These are phyloP conservation scores for Hymenoscyphus linearis DNA, from an alignment of 2,329 filamentous ascomycete species.

Conservation along the genomic window DNA sequence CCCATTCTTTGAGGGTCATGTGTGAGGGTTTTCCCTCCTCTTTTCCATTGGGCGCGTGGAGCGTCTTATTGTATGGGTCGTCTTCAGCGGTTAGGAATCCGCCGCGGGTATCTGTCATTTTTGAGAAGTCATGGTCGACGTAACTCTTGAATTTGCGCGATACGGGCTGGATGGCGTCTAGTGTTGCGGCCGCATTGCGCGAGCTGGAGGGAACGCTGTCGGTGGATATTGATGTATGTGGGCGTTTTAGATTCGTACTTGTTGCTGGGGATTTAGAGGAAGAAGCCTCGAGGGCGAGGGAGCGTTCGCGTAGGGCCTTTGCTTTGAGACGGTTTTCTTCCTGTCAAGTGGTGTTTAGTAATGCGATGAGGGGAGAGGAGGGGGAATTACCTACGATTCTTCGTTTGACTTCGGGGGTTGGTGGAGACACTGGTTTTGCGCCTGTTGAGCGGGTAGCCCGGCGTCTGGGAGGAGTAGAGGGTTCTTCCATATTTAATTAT, in stretches of 20 bases:
- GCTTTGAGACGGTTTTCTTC: constrained; percentile 84
- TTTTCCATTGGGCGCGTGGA: constrained; percentile 52
- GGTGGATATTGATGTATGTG: constrained; percentile 58
- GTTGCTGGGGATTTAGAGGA: constrained; percentile 43
- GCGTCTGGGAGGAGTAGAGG: constrained; percentile 19
- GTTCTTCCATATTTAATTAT: constrained; percentile 19
- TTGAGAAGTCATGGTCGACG: constrained; percentile 95
- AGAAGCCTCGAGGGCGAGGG: constrained; percentile 55
- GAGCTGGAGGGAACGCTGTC: constrained; percentile 49
- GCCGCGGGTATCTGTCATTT: constrained; percentile 97
- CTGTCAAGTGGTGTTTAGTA: constrained; percentile 40
- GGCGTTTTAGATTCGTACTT: constrained; percentile 66
- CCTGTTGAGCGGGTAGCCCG: neutral
- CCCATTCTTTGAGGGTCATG: constrained; percentile 92
- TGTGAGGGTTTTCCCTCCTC: constrained; percentile 63
- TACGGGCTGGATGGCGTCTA: constrained; percentile 44
- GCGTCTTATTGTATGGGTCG: constrained; percentile 80
- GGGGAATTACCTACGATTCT: constrained; percentile 44
- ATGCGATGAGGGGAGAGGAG: neutral
- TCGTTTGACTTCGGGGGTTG: constrained; percentile 49
- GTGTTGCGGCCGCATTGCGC: constrained; percentile 57
- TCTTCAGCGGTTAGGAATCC: constrained; percentile 89
- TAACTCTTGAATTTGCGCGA: constrained; percentile 88
- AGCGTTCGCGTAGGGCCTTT: constrained; percentile 75
- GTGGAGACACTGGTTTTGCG: constrained; percentile 37